Conservation (phyloP, 2,329 filamentous ascomycete species). For the Aspergillus sp. region DNA sequence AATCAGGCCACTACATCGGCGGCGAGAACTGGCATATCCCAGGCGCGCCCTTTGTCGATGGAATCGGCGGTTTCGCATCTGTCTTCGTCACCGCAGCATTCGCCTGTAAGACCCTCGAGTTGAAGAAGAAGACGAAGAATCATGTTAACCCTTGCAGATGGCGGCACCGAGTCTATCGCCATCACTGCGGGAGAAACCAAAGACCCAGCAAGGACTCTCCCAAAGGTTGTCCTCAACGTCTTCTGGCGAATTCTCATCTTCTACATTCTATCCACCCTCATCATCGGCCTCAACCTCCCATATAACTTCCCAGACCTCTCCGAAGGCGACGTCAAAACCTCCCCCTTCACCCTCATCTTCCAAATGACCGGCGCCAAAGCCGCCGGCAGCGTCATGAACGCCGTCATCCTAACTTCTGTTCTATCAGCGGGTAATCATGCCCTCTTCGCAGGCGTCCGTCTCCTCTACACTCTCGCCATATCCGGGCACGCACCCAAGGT, state of each 20-base stretch:
- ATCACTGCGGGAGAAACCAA: conserved; percentile 67
- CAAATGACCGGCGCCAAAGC: conserved; percentile 56
- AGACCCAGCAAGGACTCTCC: conserved; percentile 60
- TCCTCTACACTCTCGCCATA: conserved; percentile 58
- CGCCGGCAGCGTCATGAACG: conserved; percentile 61
- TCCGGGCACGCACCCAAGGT: conserved; percentile 58
- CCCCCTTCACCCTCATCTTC: conserved; percentile 63
- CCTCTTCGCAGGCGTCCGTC: conserved; percentile 56
- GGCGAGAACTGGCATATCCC: conserved; percentile 59
- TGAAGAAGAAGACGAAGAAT: background rate
- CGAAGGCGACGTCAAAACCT: conserved; percentile 47
- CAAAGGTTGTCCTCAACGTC: conserved; percentile 64
- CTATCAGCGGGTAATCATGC: conserved; percentile 61
- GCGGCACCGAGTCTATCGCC: conserved; percentile 64
- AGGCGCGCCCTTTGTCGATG: conserved; percentile 64
- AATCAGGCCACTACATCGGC: conserved; percentile 56
- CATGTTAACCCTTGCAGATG: conserved; percentile 31
- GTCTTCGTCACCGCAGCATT: conserved; percentile 65
- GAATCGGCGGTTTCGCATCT: conserved; percentile 65
- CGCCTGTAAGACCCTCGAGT: conserved; percentile 46
- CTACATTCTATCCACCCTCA: conserved; percentile 52
- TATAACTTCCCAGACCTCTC: conserved; percentile 53
- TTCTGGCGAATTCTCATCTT: conserved; percentile 64
- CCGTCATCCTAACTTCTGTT: conserved; percentile 60
- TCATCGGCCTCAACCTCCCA: conserved; percentile 61